phyloP scores from a whole-genome alignment of 2,329 filamentous ascomycete genomes.

The Orbilia ellipsospora region DNA sequence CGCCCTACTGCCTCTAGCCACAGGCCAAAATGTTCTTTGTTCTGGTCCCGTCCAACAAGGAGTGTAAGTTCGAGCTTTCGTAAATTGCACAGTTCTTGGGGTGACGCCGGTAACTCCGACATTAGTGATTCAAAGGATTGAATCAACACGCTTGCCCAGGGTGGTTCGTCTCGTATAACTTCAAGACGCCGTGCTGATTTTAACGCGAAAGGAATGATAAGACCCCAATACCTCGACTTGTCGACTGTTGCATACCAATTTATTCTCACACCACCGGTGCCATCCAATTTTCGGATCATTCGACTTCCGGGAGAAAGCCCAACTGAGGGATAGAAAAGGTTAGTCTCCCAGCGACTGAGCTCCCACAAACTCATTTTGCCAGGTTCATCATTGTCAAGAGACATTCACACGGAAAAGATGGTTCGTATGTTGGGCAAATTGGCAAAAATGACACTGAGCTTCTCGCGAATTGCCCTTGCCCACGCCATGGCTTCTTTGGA shows the following conservation, averaged over 20 bases:
- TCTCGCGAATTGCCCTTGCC: background rate
- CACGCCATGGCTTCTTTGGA: background rate
- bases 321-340: constrained; percentile 18
- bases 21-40: background rate
- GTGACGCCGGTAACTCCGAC: background rate
- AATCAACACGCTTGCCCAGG: no score
- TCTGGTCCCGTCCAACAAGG: background rate
- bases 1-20: background rate
- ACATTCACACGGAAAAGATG: background rate
- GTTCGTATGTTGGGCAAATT: constrained; percentile 16
- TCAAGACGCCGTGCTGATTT: no score
- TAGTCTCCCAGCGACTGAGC: constrained; percentile 5
- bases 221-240: background rate
- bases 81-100: background rate
- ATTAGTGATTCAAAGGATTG: no score
- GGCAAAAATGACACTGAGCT: background rate
- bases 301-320: background rate
- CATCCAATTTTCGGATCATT: background rate
- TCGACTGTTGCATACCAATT: background rate
- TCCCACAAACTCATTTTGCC: no score
- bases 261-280: background rate
- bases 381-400: no score
- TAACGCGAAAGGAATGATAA: background rate
- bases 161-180: no score
- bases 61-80: background rate